Evolutionary conservation across 1,284 basidiomycete species (phyloP).

Genomic region (Heliocybe sulcata): DNA sequence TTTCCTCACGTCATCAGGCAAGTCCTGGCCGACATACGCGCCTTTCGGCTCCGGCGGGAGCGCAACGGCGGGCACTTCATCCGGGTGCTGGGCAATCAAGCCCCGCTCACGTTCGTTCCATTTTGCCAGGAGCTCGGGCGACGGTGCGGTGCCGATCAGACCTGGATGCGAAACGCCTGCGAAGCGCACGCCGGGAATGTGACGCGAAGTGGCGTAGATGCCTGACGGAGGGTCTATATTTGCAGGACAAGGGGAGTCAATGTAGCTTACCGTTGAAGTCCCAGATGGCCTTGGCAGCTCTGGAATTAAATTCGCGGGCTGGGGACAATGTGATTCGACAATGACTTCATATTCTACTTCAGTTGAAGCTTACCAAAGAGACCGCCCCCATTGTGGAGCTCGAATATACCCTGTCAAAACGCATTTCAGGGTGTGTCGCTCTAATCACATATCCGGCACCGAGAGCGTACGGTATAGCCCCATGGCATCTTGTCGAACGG

Average conservation of each 20-base stretch:
- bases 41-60: slow-evolving; percentile 55
- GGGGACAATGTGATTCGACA: not conserved
- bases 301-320: slow-evolving; percentile 65
- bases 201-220: slow-evolving; percentile 62
- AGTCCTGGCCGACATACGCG: slow-evolving; percentile 64
- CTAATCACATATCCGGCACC: not conserved
- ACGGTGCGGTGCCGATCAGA: slow-evolving; percentile 72
- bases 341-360: no score
- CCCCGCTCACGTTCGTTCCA: slow-evolving; percentile 71
- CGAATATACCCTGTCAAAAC: slow-evolving; percentile 54
- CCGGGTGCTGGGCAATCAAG: slow-evolving; percentile 50
- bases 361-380: slow-evolving; percentile 44
- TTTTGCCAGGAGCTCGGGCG: slow-evolving; percentile 58
- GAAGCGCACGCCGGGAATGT: slow-evolving; percentile 75
- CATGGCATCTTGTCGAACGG: slow-evolving; percentile 76
- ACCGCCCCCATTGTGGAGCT: slow-evolving; percentile 69
- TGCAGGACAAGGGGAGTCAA: not conserved
- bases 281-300: slow-evolving; percentile 75
- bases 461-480: slow-evolving; percentile 60
- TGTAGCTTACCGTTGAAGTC: slow-evolving; percentile 51
- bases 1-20: slow-evolving; percentile 37
- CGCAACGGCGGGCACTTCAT: slow-evolving; percentile 59
- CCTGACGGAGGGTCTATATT: slow-evolving; percentile 25
- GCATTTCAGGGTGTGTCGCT: no score
- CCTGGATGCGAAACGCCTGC: slow-evolving; percentile 75